Evolutionary conservation across 257 asterid species (phyloP).

Genomic region (Lithospermum erythrorhizon): DNA sequence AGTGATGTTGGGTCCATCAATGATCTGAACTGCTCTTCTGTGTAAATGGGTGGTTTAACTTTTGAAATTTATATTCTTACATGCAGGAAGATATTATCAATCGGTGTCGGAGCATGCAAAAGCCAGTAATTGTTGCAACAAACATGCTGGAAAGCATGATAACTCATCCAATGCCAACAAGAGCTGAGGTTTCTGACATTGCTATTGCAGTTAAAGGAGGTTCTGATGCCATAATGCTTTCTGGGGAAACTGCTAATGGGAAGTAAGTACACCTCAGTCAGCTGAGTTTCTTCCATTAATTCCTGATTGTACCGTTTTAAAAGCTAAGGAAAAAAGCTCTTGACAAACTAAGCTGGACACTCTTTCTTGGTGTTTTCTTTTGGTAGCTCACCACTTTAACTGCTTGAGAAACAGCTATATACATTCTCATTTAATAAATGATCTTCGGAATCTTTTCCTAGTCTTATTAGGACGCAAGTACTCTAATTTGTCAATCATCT

Average conservation of each 20-base stretch:
- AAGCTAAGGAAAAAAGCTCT: too few species aligned
- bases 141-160: slow-evolving; percentile 98
- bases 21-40: background rate
- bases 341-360: too few species aligned
- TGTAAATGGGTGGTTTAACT: background rate
- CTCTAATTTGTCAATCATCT: background rate
- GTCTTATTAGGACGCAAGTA: too few species aligned
- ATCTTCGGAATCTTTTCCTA: too few species aligned
- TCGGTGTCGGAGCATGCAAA: slow-evolving; percentile 79
- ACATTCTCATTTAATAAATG: too few species aligned
- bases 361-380: background rate
- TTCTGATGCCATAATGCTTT: slow-evolving; percentile 94
- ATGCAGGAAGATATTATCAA: slow-evolving; percentile 81
- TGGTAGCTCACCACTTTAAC: too few species aligned
- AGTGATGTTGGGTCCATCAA: background rate
- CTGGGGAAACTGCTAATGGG: slow-evolving; percentile 99
- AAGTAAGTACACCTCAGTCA: slow-evolving; percentile 46
- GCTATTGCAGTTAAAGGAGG: slow-evolving; percentile 96
- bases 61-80: background rate
- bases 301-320: background rate
- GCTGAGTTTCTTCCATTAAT: background rate
- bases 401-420: too few species aligned
- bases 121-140: slow-evolving; percentile 94
- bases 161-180: slow-evolving; percentile 92
- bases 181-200: slow-evolving; percentile 98